Conservation (phyloP, 108 stramenopile genomes). For the Tribonema minus region DNA sequence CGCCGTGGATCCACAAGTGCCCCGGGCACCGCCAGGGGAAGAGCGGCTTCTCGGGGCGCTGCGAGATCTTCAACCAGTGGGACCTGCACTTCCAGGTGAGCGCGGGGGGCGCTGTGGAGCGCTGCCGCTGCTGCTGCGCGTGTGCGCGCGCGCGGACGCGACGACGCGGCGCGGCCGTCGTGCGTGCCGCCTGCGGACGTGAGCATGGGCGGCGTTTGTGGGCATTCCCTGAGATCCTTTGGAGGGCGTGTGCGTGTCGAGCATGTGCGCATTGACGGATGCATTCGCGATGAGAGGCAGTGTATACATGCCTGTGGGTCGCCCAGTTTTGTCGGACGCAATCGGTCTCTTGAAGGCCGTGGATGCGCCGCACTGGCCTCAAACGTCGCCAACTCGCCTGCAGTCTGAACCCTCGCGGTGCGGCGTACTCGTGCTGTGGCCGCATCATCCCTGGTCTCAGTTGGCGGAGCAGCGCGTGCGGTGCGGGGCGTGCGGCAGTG, state of each 20-base stretch:
- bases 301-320: too few species aligned
- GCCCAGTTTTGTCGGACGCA: too few species aligned
- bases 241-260: background rate
- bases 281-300: too few species aligned
- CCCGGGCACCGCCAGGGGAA: constrained; percentile 39
- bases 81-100: constrained; percentile 36
- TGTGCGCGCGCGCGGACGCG: background rate
- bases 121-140: background rate
- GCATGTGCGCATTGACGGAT: background rate
- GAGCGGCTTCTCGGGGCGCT: constrained; percentile 21
- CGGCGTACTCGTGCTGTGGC: too few species aligned
- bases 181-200: background rate
- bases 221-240: background rate
- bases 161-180: background rate
- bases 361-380: too few species aligned
- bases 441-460: too few species aligned
- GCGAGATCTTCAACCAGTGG: constrained; percentile 24
- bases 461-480: too few species aligned
- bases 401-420: too few species aligned
- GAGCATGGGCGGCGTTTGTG: background rate
- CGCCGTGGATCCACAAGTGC: constrained; percentile 4
- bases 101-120: background rate
- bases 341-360: too few species aligned
- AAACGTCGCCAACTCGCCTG: too few species aligned
- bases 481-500: too few species aligned